phyloP scores from a whole-genome alignment of 805 yeast genomes.

The Tetrapisispora iriomotensis region DNA sequence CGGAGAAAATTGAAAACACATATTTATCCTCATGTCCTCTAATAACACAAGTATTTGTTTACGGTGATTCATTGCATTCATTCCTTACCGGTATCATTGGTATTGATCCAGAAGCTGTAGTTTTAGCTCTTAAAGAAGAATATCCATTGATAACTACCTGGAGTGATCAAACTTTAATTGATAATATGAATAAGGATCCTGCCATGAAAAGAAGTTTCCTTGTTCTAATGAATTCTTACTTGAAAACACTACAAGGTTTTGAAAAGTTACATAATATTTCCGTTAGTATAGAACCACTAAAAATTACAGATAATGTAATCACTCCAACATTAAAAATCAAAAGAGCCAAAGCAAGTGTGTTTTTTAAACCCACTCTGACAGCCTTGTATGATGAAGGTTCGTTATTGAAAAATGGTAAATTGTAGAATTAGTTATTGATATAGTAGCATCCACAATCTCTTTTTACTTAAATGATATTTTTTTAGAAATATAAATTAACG shows the following conservation, averaged over 20 bases:
- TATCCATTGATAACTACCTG: constrained; percentile 25
- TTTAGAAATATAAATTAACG: too few relatives aligned
- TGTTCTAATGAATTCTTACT: constrained; percentile 13
- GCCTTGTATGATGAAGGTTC: constrained; percentile 43
- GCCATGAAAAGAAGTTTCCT: constrained; percentile 13
- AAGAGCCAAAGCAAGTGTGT: constrained; percentile 39
- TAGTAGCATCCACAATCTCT: too few relatives aligned
- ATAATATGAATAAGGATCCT: constrained; percentile 14
- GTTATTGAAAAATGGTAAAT: constrained; percentile 17
- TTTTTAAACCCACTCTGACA: constrained; percentile 33
- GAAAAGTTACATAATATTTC: constrained; percentile 50
- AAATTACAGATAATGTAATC: constrained; percentile 47
- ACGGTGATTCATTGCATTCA: constrained; percentile 52
- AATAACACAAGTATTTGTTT: constrained; percentile 46
- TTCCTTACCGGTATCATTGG: constrained; percentile 56
- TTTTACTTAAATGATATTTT: too few relatives aligned
- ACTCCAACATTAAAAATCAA: constrained; percentile 61
- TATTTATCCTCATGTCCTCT: constrained; percentile 46
- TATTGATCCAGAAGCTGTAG: constrained; percentile 40
- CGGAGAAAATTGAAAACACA: constrained; percentile 61
- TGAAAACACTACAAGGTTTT: constrained; percentile 43
- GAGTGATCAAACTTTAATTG: constrained; percentile 25
- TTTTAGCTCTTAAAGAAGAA: constrained; percentile 23
- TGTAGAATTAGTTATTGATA: constrained; percentile 3
- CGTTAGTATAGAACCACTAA: constrained; percentile 50